These are phyloP conservation scores for Diaporthe caulivora DNA, from an alignment of 2,329 filamentous ascomycete species.

Conservation along the genomic window DNA sequence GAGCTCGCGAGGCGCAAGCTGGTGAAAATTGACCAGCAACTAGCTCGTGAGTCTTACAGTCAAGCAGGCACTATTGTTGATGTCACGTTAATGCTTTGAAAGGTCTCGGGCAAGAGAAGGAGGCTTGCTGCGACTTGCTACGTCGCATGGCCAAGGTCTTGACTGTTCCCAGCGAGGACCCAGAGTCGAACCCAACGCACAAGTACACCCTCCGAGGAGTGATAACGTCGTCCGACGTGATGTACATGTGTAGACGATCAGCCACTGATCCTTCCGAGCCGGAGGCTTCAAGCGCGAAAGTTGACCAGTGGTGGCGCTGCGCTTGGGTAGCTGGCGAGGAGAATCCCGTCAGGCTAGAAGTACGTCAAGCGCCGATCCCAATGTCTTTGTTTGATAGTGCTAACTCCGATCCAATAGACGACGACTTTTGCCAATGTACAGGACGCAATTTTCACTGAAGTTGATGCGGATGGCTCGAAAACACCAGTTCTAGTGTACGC, in stretches of 20 bases:
- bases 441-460: constrained; percentile 41
- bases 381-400: background rate
- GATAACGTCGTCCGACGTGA: constrained; percentile 42
- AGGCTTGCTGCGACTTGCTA: constrained; percentile 35
- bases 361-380: constrained; percentile 8
- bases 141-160: constrained; percentile 30
- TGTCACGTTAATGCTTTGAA: constrained; percentile 19
- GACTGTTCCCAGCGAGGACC: constrained; percentile 35
- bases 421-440: constrained; percentile 42
- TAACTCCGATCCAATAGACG: constrained; percentile 34
- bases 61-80: no score
- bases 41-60: constrained; percentile 32
- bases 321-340: constrained; percentile 41
- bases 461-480: constrained; percentile 33
- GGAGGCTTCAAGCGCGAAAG: constrained; percentile 34
- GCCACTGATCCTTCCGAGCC: constrained; percentile 41
- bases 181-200: constrained; percentile 45
- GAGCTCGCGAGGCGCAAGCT: constrained; percentile 41
- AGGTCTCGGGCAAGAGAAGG: constrained; percentile 34
- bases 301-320: constrained; percentile 49
- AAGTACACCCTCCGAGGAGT: constrained; percentile 49
- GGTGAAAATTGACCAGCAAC: constrained; percentile 35
- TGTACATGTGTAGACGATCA: constrained; percentile 47
- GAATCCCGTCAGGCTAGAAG: constrained; percentile 41
- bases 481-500: constrained; percentile 49